Base-by-base conservation (phyloP, 1,139 yeast genomes). In the Pichia sp. region DNA sequence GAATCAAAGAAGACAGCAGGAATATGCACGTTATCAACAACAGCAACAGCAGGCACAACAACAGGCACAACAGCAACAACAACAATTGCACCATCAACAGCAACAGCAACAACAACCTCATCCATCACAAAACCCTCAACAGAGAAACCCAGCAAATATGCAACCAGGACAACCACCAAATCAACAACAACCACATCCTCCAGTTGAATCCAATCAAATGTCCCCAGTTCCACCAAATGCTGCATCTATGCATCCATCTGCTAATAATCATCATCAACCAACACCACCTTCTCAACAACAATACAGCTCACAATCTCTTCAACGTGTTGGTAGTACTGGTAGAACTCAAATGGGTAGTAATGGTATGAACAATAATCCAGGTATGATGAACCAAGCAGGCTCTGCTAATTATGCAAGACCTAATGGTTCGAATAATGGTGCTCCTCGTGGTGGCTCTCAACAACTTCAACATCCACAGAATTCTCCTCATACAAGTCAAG, bases 11-110 rank as follows among this genome's bases (percentile, higher is more conserved):
- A 39, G 34, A 9, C 46, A 27, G 32, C 42, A 38, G 22, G 41
- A 37, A 15, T 18, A 24, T 22, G 35, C 33, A 11, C 40, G 46
- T 31, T 32, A 20, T 7, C 28, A 32, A 11, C 41, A 30, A 20
- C 49, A 39, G 8, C 27, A 31, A 10, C 41, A 28, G 15, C 48
- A 38, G 17, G 49, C 32, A 14, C 51, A 45, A 33, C 56, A 51
- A 20, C 57, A 36, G 31, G 45, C 38, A 19, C 42, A 33, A 15
- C 44, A 33, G 21, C 31, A 32, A 4, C 42, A 31, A 4, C 45
- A 30, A 2, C 48, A 45, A 33, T 36, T 31, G 14, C 48, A 41
- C 30, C 58, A 47, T 38, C 48, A 38, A 14, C 52, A 53, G 33
- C 15, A 24, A 21, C 59, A 46, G 38, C 52, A 42, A 22, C 27